These are phyloP conservation scores for Phytophthora agathidicida DNA, from an alignment of 352 stramenopile genomes.

Conservation along the genomic window DNA sequence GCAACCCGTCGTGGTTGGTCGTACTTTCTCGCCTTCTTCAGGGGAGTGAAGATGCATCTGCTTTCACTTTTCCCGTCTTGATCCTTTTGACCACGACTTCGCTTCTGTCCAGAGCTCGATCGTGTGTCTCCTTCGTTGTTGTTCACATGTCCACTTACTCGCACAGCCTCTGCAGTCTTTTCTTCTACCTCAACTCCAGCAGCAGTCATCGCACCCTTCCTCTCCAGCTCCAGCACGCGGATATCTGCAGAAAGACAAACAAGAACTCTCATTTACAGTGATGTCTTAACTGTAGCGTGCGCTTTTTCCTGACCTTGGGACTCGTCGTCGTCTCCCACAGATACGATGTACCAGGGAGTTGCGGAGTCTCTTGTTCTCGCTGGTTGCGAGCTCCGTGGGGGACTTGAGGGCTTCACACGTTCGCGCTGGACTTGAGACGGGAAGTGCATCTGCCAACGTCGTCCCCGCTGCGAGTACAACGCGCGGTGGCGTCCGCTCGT, in stretches of 20 bases:
- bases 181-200: neutral
- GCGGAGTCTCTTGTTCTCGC: slow-evolving; percentile 7
- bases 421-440: slow-evolving; percentile 52
- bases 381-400: slow-evolving; percentile 22
- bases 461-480: slow-evolving; percentile 51
- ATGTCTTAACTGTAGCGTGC: too few species aligned
- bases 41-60: slow-evolving; percentile 62
- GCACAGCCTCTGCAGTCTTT: neutral
- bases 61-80: slow-evolving; percentile 9
- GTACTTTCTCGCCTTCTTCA: slow-evolving; percentile 51
- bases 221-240: slow-evolving; percentile 53
- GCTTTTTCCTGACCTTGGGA: slow-evolving; percentile 49
- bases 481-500: slow-evolving; percentile 63
- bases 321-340: slow-evolving; percentile 47
- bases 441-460: slow-evolving; percentile 58
- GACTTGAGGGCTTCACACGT: slow-evolving; percentile 15
- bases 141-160: neutral
- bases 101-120: slow-evolving; percentile 5
- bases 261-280: neutral
- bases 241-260: slow-evolving; percentile 45
- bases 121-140: neutral
- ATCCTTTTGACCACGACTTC: slow-evolving; percentile 2
- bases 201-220: slow-evolving; percentile 21
- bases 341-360: slow-evolving; percentile 66
- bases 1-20: slow-evolving; percentile 1